Conservation (phyloP, 192 early-diverging fungal species). For the Coemansia reversa region DNA sequence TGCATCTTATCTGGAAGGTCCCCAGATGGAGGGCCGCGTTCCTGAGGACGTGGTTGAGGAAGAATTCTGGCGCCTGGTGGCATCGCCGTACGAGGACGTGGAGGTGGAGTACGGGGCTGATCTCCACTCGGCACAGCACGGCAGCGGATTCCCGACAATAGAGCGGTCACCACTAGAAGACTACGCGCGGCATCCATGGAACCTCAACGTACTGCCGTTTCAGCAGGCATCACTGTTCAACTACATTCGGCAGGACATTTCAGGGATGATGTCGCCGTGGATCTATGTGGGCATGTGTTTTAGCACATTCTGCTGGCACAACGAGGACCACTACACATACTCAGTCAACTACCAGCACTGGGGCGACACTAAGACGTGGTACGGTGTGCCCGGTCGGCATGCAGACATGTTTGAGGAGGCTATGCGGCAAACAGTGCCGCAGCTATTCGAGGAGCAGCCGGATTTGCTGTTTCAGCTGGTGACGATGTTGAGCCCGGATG, state of each 20-base stretch:
- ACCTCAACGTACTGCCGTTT: slow-evolving; percentile 84
- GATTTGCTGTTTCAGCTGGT: slow-evolving; percentile 93
- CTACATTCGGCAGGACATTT: slow-evolving; percentile 88
- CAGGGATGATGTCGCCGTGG: slow-evolving; percentile 98
- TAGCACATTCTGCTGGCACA: slow-evolving; percentile 97
- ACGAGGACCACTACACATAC: slow-evolving; percentile 96
- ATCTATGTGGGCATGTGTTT: slow-evolving; percentile 96
- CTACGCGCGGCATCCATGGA: slow-evolving; percentile 77
- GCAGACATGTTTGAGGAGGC: slow-evolving; percentile 81
- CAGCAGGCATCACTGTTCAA: slow-evolving; percentile 80
- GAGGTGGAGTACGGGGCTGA: slow-evolving; percentile 98
- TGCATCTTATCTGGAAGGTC: slow-evolving; percentile 12
- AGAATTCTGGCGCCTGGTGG: slow-evolving; percentile 93
- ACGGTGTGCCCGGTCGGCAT: slow-evolving; percentile 82
- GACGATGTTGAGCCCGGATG: slow-evolving; percentile 82
- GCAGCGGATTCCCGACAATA: slow-evolving; percentile 84
- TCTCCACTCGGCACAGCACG: slow-evolving; percentile 84
- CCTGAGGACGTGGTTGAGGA: slow-evolving; percentile 80
- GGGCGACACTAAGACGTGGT: slow-evolving; percentile 99
- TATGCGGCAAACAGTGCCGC: slow-evolving; percentile 77
- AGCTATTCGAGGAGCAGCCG: slow-evolving; percentile 86
- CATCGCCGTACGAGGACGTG: slow-evolving; percentile 81
- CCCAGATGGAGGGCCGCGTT: slow-evolving; percentile 42
- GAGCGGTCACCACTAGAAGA: slow-evolving; percentile 64
- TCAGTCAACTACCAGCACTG: slow-evolving; percentile 96